Evolutionary conservation across 2,329 filamentous ascomycete species (phyloP), one percentile per base, ranked within the genome.

Genomic region (Arthrocladium fulminans): DNA sequence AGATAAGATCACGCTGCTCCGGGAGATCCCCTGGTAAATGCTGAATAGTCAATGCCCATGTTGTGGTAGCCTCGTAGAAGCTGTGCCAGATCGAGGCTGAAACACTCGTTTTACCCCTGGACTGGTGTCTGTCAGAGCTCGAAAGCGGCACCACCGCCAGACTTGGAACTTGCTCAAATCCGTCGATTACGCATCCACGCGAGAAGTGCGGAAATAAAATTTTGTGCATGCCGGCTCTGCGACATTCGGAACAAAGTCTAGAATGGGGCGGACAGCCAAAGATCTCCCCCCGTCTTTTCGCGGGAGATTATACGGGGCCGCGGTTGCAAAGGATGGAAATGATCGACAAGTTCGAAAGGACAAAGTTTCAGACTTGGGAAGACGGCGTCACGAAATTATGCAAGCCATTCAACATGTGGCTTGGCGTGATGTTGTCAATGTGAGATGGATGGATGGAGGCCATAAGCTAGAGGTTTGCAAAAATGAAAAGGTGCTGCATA

Each of bases 321-420:
- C 8, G 8, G 39, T 23, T 17, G 41, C 19, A 19, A 44, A 25
- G 41, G 41, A 30, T 30, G 17, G 25, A 12, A 13, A 20, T 4
- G 41, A 44, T 44, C 41, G 41, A 44, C 41, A 34, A 34, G 24
- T 29, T 22, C 41, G 27, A 30, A 34, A n/a, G n/a, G 29, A 15
- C 35, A 29, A 45, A 45, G 43, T 45, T 45, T 45, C 43, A 45
- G 43, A 45, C 19, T 37, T 45, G 32, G 13, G 10, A 32, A 24
- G 20, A 34, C 25, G 42, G 42, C 17, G 42, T 32, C 29, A 45
- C 32, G 13, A 10, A 9, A 15, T 25, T 15, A 43, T 19, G 40
- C 40, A 29, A 17, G 10, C 22, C 24, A 25, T 8, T 10, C 22
- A 43, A 8, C 4, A 9, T 3, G 19, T 15, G 22, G 40, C 40